phyloP scores from a whole-genome alignment of 192 early-diverging fungal genomes.

The Linnemannia schmuckeri region DNA sequence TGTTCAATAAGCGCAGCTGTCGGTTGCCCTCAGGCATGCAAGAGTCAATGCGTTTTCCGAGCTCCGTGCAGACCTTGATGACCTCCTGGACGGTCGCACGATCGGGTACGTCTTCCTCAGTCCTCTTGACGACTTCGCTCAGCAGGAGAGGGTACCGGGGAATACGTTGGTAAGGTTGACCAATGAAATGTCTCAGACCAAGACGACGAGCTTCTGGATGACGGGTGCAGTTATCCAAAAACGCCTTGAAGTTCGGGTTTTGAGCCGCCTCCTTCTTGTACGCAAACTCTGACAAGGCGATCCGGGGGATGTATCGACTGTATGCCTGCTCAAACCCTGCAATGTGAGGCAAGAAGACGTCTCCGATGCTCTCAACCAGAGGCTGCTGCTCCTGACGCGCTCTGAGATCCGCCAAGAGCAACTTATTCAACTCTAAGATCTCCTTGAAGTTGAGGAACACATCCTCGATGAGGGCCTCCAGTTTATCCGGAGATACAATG shows the following conservation, averaged over 20 bases:
- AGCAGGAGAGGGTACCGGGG: constrained; percentile 91
- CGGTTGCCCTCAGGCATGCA: constrained; percentile 65
- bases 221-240: constrained; percentile 76
- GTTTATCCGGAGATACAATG: constrained; percentile 73
- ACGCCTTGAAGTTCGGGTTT: constrained; percentile 78
- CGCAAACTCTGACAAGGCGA: constrained; percentile 81
- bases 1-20: constrained; percentile 26
- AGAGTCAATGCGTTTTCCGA: constrained; percentile 81
- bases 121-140: constrained; percentile 82
- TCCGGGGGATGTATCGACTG: constrained; percentile 86
- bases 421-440: constrained; percentile 70
- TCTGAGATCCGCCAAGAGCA: constrained; percentile 70
- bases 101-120: constrained; percentile 84
- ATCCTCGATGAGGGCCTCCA: constrained; percentile 77
- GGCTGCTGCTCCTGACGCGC: constrained; percentile 72
- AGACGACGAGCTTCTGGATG: constrained; percentile 86
- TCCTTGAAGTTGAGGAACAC: constrained; percentile 83
- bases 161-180: constrained; percentile 86
- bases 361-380: constrained; percentile 86
- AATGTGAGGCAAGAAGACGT: constrained; percentile 81
- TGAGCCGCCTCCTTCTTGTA: constrained; percentile 83
- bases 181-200: constrained; percentile 86
- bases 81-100: constrained; percentile 76
- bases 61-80: constrained; percentile 74
- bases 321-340: constrained; percentile 77